A percentile compares a stretch with the other conserved stretches of the same genome.
Conservation (phyloP, 345 rosid species). For the Lagerstroemia speciosa region DNA sequence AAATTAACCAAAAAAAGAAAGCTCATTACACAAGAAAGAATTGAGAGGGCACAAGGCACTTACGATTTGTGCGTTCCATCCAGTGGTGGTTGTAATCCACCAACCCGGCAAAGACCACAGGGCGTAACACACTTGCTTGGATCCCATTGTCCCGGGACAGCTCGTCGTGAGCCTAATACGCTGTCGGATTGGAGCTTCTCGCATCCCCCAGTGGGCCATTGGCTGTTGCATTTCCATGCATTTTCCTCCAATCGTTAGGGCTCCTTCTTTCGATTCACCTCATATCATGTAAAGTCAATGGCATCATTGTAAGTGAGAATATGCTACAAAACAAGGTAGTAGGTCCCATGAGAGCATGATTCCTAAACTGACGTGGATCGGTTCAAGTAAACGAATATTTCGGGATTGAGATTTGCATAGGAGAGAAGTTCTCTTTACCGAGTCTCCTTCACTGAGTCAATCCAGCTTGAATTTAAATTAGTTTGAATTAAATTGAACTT, state of each 20-base stretch:
- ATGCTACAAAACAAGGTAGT: no score
- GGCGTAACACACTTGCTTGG: background rate
- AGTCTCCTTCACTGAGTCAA: no score
- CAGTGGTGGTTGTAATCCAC: background rate
- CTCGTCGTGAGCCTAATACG: background rate
- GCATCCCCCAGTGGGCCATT: background rate
- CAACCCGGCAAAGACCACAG: background rate
- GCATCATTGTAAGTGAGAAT: no score
- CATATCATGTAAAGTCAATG: background rate
- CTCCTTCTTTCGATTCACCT: background rate
- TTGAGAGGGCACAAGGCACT: background rate
- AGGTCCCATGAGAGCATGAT: no score
- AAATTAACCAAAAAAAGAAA: background rate
- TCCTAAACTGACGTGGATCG: no score
- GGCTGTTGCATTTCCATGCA: background rate
- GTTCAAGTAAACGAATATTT: no score
- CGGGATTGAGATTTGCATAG: no score
- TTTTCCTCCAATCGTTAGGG: background rate
- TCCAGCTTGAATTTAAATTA: no score
- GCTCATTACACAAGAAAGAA: background rate
- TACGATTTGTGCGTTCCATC: background rate
- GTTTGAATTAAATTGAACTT: no score
- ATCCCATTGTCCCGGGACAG: no score
- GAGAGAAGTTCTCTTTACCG: no score
- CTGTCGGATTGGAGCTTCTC: background rate